Conservation (phyloP, 805 yeast genomes). For the Spathaspora sp. region DNA sequence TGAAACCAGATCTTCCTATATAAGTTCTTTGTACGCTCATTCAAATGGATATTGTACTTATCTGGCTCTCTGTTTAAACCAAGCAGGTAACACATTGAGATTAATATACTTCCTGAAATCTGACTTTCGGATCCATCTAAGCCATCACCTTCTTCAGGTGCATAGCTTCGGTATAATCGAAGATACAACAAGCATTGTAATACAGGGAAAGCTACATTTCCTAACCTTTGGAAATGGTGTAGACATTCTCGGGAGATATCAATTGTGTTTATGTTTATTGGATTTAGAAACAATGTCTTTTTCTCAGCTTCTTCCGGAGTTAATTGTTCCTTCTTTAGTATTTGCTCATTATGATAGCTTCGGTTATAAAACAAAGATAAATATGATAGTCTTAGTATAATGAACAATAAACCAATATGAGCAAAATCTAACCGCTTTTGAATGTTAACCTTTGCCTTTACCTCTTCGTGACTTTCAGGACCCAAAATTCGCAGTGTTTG, state of each 20-base stretch:
- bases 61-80: constrained; percentile 41
- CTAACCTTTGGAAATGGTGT: constrained; percentile 49
- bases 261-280: constrained; percentile 43
- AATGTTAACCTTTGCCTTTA: constrained; percentile 21
- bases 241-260: constrained; percentile 53
- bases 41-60: constrained; percentile 15
- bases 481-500: constrained; percentile 44
- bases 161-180: constrained; percentile 26
- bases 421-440: constrained; percentile 39
- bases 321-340: constrained; percentile 17
- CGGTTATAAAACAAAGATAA: constrained; percentile 35
- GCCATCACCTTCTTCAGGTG: constrained; percentile 41
- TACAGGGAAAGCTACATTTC: constrained; percentile 28
- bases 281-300: constrained; percentile 41
- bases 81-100: constrained; percentile 36
- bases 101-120: constrained; percentile 20
- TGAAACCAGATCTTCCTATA: constrained; percentile 28
- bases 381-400: constrained; percentile 39
- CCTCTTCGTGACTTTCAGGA: constrained; percentile 20
- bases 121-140: constrained; percentile 36
- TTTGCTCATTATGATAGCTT: constrained; percentile 23
- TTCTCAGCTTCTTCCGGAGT: constrained; percentile 20
- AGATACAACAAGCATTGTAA: constrained; percentile 26
- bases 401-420: constrained; percentile 33
- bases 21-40: constrained; percentile 16